Percentiles rank a stretch among this genome's conserved stretches.
These are phyloP conservation scores for Arthrobotrys entomopaga DNA, from an alignment of 2,329 filamentous ascomycete species.

Conservation along the genomic window DNA sequence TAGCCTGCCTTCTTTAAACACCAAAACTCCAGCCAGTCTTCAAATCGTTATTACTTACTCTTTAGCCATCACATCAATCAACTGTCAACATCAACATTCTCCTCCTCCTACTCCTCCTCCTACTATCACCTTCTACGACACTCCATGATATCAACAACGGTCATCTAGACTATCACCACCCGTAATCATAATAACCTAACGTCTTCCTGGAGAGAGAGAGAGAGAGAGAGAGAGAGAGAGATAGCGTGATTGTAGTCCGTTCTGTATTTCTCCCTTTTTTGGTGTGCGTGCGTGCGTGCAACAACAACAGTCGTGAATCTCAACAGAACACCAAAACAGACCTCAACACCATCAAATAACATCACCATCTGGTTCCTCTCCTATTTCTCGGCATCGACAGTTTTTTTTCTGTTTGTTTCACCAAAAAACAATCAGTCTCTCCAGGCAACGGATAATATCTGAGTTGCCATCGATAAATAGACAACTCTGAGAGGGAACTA, in stretches of 20 bases:
- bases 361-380: slow-evolving; percentile 44
- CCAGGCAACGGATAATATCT: background rate
- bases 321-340: slow-evolving; percentile 42
- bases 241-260: background rate
- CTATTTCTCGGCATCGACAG: slow-evolving; percentile 37
- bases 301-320: background rate
- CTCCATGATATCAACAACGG: slow-evolving; percentile 38
- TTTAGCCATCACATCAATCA: slow-evolving; percentile 53
- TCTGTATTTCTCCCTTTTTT: background rate
- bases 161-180: background rate
- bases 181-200: no score
- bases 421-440: background rate
- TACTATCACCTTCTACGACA: slow-evolving; percentile 18
- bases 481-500: background rate
- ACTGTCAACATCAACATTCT: slow-evolving; percentile 55
- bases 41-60: slow-evolving; percentile 25
- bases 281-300: background rate
- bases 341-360: slow-evolving; percentile 35
- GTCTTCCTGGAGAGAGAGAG: slow-evolving; percentile 19
- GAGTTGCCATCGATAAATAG: no score
- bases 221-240: slow-evolving; percentile 8
- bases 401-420: no score
- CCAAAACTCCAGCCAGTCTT: slow-evolving; percentile 36
- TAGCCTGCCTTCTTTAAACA: slow-evolving; percentile 39
- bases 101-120: slow-evolving; percentile 9